Percentiles rank a stretch among this genome's conserved stretches.
Conservation (phyloP, 2,329 filamentous ascomycete genomes). For the Fusarium sp. region DNA sequence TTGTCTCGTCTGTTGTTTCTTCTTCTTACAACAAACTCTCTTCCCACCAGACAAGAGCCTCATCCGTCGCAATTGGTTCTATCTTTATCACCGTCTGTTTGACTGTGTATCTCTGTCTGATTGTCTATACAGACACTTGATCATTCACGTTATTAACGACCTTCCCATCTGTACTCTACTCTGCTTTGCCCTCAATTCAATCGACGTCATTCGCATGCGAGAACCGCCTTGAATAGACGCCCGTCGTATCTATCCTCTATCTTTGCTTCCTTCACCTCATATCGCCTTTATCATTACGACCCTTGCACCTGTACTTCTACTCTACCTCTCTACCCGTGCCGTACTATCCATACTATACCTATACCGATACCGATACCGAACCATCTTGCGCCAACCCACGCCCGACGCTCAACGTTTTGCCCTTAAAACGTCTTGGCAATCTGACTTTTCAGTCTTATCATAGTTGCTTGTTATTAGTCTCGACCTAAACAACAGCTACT, state of each 20-base stretch:
- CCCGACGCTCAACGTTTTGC: slow-evolving; percentile 36
- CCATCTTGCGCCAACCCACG: slow-evolving; percentile 32
- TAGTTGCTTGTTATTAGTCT: slow-evolving; percentile 34
- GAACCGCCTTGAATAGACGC: slow-evolving; percentile 4
- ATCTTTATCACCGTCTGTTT: slow-evolving; percentile 9
- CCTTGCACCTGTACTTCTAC: neutral
- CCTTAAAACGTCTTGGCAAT: slow-evolving; percentile 40
- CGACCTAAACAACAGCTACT: neutral
- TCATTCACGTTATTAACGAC: neutral
- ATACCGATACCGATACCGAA: slow-evolving; percentile 18
- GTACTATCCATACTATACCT: slow-evolving; percentile 3
- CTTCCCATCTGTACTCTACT: neutral
- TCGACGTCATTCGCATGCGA: slow-evolving; percentile 37
- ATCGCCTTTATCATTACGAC: neutral
- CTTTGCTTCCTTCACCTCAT: neutral
- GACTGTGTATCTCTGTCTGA: neutral
- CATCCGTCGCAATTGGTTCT: slow-evolving; percentile 23
- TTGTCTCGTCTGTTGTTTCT: slow-evolving; percentile 20
- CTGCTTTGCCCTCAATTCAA: neutral
- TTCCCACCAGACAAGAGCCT: slow-evolving; percentile 10
- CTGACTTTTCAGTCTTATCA: slow-evolving; percentile 28
- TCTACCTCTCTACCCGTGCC: neutral
- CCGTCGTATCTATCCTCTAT: slow-evolving; percentile 13
- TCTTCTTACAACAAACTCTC: slow-evolving; percentile 34
- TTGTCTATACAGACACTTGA: slow-evolving; percentile 8